A percentile compares a stretch with the other conserved stretches of the same genome.
phyloP scores from a whole-genome alignment of 2,329 filamentous ascomycete genomes.

The Aspergillus eucalypticola region DNA sequence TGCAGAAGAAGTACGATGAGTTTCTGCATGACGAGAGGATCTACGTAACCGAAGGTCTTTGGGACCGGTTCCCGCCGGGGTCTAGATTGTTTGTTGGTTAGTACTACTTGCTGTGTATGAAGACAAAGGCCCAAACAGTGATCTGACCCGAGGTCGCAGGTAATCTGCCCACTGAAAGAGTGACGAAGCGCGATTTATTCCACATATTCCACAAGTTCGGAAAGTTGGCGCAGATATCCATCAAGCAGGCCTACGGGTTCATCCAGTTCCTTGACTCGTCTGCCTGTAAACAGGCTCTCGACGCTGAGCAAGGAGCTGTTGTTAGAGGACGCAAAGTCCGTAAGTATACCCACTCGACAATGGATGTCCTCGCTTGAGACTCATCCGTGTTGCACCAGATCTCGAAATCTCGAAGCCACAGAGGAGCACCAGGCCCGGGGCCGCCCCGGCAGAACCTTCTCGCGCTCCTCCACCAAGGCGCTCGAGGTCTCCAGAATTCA shows the following conservation, averaged over 20 bases:
- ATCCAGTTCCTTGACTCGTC: slow-evolving; percentile 82
- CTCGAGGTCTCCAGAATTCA: slow-evolving; percentile 65
- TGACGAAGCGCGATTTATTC: slow-evolving; percentile 91
- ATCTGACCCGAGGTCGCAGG: slow-evolving; percentile 52
- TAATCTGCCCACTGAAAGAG: slow-evolving; percentile 88
- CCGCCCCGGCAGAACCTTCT: slow-evolving; percentile 40
- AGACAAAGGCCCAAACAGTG: not conserved
- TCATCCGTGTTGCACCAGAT: slow-evolving; percentile 26
- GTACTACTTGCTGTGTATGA: slow-evolving; percentile 18
- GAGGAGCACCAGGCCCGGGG: slow-evolving; percentile 67
- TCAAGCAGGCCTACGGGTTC: slow-evolving; percentile 96
- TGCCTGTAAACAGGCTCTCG: slow-evolving; percentile 73
- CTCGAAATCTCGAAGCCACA: slow-evolving; percentile 74
- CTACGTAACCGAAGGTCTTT: slow-evolving; percentile 55
- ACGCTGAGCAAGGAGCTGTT: slow-evolving; percentile 74
- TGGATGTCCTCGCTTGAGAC: not conserved
- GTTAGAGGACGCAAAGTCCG: slow-evolving; percentile 91
- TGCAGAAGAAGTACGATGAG: slow-evolving; percentile 52
- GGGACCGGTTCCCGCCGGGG: slow-evolving; percentile 52
- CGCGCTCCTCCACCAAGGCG: slow-evolving; percentile 50
- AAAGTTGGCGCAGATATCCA: slow-evolving; percentile 86
- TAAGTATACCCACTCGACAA: slow-evolving; percentile 52
- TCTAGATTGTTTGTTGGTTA: slow-evolving; percentile 53
- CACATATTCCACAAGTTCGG: slow-evolving; percentile 85
- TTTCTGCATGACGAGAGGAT: slow-evolving; percentile 53